Conservation (phyloP, 1,139 yeast genomes). For the Yamadazyma kanchanaburiensis region DNA sequence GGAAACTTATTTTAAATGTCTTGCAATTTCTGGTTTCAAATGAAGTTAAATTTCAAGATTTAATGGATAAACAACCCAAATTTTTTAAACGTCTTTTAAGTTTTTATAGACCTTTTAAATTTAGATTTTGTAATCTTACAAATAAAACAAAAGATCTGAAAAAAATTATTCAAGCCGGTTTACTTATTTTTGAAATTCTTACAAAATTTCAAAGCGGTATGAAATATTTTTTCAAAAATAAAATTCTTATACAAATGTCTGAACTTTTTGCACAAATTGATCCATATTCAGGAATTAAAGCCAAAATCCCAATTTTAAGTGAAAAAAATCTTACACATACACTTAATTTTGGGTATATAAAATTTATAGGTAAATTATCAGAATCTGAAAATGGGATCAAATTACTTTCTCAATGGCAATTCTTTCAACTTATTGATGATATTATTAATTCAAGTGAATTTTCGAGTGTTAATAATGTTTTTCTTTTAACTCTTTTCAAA, state of each 20-base stretch:
- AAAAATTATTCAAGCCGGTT: slow-evolving; percentile 67
- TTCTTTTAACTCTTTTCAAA: slow-evolving; percentile 55
- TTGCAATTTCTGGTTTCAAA: slow-evolving; percentile 78
- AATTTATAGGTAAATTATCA: slow-evolving; percentile 71
- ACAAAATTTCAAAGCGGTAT: slow-evolving; percentile 63
- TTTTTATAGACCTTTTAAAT: slow-evolving; percentile 88
- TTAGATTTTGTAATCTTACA: slow-evolving; percentile 62
- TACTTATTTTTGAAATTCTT: slow-evolving; percentile 67
- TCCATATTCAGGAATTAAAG: slow-evolving; percentile 70
- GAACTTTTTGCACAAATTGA: slow-evolving; percentile 86
- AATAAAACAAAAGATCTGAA: slow-evolving; percentile 35
- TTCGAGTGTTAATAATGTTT: slow-evolving; percentile 43
- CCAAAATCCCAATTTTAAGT: slow-evolving; percentile 73
- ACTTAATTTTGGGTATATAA: slow-evolving; percentile 72
- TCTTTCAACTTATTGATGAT: slow-evolving; percentile 76
- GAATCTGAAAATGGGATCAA: slow-evolving; percentile 58
- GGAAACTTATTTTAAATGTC: slow-evolving; percentile 53
- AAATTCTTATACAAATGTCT: slow-evolving; percentile 79
- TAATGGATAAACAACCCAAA: slow-evolving; percentile 70
- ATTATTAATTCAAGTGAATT: slow-evolving; percentile 48
- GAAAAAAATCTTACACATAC: slow-evolving; percentile 58
- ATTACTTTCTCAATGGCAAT: slow-evolving; percentile 76
- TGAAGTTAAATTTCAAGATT: slow-evolving; percentile 73
- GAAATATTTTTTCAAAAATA: slow-evolving; percentile 65
- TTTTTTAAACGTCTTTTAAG: slow-evolving; percentile 81